phyloP scores from a whole-genome alignment of 371 early-diverging fungal species.

The Choanephora cucurbitarum region DNA sequence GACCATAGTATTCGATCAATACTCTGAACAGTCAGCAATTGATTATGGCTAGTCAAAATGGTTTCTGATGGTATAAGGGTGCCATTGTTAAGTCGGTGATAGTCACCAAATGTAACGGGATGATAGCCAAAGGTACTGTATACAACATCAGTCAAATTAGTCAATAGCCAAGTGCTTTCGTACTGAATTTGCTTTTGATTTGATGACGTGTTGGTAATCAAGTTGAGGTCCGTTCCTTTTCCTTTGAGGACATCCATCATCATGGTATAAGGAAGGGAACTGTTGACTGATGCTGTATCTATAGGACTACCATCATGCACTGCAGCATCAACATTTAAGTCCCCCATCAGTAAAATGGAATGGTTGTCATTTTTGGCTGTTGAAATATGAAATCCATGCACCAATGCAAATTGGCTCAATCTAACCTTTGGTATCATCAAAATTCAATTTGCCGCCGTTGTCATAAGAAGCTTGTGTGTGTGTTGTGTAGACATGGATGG shows the following conservation, averaged over 20 bases:
- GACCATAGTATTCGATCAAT: conserved; percentile 72
- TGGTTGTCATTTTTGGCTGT: conserved; percentile 38
- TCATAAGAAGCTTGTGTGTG: conserved; percentile 82
- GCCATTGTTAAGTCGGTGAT: conserved; percentile 43
- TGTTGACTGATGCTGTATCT: conserved; percentile 30
- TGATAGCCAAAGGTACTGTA: conserved; percentile 64
- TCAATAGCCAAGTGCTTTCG: conserved; percentile 14
- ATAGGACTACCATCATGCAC: conserved; percentile 33
- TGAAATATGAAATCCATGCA: conserved; percentile 68
- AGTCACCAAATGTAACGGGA: conserved; percentile 80
- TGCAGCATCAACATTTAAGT: conserved; percentile 76
- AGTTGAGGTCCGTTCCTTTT: conserved; percentile 41
- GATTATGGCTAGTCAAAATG: conserved; percentile 58
- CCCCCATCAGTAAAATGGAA: conserved; percentile 68
- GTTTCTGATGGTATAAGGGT: conserved; percentile 57
- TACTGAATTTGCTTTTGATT: conserved; percentile 1
- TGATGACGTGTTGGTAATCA: conserved; percentile 9
- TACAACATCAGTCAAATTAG: conserved; percentile 53
- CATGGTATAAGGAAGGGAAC: conserved; percentile 59
- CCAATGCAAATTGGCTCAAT: conserved; percentile 55
- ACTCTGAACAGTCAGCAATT: conserved; percentile 59
- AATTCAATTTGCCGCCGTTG: conserved; percentile 38
- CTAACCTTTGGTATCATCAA: conserved; percentile 58
- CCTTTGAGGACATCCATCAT: conserved; percentile 73
- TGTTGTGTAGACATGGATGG: conserved; percentile 76